These are phyloP conservation scores for cucumber (Cucumis sativus) DNA, from an alignment of 306 rosid species.

Conservation along the genomic window DNA sequence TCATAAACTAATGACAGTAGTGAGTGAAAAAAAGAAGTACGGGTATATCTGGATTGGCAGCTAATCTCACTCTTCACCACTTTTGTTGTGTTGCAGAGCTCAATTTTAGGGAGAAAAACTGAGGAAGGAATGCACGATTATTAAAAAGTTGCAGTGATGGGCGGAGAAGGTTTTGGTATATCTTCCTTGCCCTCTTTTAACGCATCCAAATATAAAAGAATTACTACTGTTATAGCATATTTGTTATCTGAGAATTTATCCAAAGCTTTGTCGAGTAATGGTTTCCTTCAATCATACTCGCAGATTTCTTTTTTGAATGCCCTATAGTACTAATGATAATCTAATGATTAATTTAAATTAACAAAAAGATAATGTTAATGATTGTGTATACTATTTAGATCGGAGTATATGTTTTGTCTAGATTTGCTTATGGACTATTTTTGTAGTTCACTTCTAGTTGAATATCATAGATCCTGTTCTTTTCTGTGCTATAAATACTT, in stretches of 20 bases:
- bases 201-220: neutral
- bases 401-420: too few relatives aligned
- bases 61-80: neutral
- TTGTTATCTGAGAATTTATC: neutral
- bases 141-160: conserved; percentile 19
- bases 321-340: neutral
- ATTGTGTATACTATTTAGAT: neutral
- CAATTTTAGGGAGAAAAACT: neutral
- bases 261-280: neutral
- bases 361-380: neutral
- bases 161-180: conserved; percentile 81
- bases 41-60: neutral
- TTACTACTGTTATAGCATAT: neutral
- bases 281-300: neutral
- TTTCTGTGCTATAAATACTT: too few relatives aligned
- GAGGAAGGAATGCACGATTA: neutral
- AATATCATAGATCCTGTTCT: neutral
- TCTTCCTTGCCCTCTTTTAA: conserved; percentile 24
- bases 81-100: neutral
- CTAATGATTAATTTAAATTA: neutral
- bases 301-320: neutral
- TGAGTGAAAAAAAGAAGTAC: neutral
- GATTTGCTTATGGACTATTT: neutral
- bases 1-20: neutral
- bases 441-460: neutral